Evolutionary conservation across 73 alveolate genomes (phyloP).

Genomic region (Durusdinium trenchii): DNA sequence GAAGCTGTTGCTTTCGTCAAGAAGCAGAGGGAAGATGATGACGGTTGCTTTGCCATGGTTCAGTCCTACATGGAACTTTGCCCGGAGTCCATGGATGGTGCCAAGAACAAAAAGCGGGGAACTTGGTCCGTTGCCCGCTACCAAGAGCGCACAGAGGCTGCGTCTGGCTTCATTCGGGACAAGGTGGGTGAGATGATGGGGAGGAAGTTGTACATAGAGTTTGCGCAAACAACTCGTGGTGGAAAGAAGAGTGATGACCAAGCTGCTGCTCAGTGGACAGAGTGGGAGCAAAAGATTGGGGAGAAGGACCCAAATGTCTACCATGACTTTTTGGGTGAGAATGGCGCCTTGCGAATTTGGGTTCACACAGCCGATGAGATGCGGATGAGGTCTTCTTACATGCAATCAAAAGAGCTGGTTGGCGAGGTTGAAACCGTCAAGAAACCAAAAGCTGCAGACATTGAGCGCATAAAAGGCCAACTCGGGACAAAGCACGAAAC

Average conservation of each 20-base stretch:
- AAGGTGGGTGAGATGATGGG: constrained; percentile 4
- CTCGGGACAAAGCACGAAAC: neutral
- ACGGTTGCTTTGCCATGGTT: neutral
- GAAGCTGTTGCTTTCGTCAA: neutral
- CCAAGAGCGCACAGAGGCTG: neutral
- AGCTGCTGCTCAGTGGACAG: neutral
- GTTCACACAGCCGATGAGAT: neutral
- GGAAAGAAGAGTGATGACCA: neutral
- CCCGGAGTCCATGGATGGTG: neutral
- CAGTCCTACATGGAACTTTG: neutral
- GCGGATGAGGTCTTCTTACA: neutral
- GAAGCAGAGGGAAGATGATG: neutral
- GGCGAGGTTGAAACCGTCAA: neutral
- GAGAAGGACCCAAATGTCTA: neutral
- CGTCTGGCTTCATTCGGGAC: neutral
- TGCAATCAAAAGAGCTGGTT: neutral
- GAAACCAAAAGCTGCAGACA: neutral
- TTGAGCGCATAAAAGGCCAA: neutral
- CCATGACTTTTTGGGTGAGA: neutral
- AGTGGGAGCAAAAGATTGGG: neutral
- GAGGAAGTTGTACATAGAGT: neutral
- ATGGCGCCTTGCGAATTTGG: constrained; percentile 14
- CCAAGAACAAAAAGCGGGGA: neutral
- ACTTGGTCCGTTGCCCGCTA: neutral
- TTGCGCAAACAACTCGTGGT: neutral